Base-by-base conservation (phyloP, 306 rosid genomes). In the Acacia confusa region DNA sequence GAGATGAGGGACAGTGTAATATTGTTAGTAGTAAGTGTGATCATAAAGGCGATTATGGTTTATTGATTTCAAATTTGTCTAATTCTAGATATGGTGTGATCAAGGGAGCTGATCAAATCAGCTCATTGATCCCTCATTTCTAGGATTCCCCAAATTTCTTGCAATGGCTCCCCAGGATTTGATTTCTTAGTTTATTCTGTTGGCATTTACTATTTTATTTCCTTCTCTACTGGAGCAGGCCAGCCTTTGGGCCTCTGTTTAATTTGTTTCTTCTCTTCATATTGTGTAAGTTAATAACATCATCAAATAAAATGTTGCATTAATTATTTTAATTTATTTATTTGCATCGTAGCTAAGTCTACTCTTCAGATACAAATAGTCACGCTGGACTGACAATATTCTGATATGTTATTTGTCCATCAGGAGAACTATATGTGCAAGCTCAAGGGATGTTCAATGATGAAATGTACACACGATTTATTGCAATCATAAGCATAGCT, bases 341-440 rank as follows among this genome's bases (percentile, higher is more conserved):
- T 7, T 58, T 70, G 63, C 64, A 19, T 58, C 81, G 71, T 53
- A 67, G 28, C 72, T 19, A 75, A 69, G 52, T 67, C 81, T 38
- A 72, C 81, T 77, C 79, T 73, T 82, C 65, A 41, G 79, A 72
- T 76, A 69, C 30, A 76, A 47, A 41, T 82, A 66, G 74, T 72
- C 61, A 8, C 34, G 28, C 52, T 60, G 57, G 73, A 57, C 63
- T 85, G 68, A 82, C 76, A 34, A 78, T 81, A 67, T 79, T 61
- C 52, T 78, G 25, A 82, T 74, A 77, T 78, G 69, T 83, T 44
- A 48, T 74, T 74, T 60, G 53, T 76, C 78, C 75, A 30, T 79
- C 93, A 95, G 99, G 99, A 70, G 99, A 95, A 85, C 86, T 93
- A 58, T 92, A 93, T 75, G 90, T 89, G 77, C 99, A 95, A 85